A percentile compares a stretch with the other conserved stretches of the same genome.
phyloP scores from a whole-genome alignment of 305 asterid species.

The Fraxinus latifolia region DNA sequence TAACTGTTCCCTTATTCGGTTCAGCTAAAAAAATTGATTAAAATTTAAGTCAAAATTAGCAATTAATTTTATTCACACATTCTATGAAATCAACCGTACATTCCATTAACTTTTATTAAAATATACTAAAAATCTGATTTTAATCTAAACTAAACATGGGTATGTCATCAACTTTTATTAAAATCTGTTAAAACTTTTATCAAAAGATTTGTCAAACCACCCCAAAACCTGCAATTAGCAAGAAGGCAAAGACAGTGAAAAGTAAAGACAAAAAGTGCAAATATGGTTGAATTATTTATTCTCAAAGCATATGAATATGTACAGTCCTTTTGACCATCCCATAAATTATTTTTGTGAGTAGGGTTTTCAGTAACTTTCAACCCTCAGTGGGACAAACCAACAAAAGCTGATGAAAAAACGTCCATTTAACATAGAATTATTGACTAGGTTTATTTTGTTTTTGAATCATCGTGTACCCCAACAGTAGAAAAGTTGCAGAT shows the following conservation, averaged over 20 bases:
- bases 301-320: no score
- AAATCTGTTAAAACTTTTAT: no score
- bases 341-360: background rate
- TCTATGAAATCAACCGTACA: background rate
- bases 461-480: background rate
- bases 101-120: background rate
- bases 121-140: background rate
- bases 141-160: background rate
- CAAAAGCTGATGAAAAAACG: background rate
- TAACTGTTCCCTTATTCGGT: background rate
- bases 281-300: background rate
- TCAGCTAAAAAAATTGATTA: background rate
- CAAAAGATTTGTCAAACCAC: background rate
- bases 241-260: background rate
- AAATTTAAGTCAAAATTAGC: background rate
- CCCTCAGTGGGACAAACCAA: slow-evolving; percentile 1
- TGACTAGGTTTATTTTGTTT: background rate
- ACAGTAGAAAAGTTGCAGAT: background rate
- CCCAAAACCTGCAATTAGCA: background rate
- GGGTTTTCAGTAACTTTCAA: background rate
- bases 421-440: background rate
- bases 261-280: slow-evolving; percentile 6
- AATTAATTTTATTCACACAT: background rate
- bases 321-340: slow-evolving; percentile 1
- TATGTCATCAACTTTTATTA: background rate